Conservation (phyloP, 2,329 filamentous ascomycete species). For the Blastomyces percursus region DNA sequence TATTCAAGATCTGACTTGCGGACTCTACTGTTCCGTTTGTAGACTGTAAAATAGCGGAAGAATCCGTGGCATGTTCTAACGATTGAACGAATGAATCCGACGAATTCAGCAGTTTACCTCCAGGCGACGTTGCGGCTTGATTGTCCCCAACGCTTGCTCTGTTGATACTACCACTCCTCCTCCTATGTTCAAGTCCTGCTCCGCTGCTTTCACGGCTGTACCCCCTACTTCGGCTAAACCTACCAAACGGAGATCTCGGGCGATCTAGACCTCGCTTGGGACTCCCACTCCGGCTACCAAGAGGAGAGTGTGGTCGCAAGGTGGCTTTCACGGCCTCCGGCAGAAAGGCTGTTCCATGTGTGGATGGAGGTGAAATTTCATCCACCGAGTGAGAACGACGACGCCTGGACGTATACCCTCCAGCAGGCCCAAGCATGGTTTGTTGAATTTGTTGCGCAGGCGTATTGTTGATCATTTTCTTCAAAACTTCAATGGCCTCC, state of each 20-base stretch:
- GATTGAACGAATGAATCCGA: conserved; percentile 68
- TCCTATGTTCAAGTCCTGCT: conserved; percentile 27
- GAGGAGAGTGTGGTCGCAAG: conserved; percentile 42
- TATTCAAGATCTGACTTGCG: conserved; percentile 78
- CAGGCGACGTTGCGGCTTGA: conserved; percentile 40
- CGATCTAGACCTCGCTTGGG: background rate
- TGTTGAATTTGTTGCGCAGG: conserved; percentile 36
- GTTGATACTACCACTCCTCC: conserved; percentile 53
- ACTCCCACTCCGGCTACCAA: conserved; percentile 12
- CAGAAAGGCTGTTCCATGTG: conserved; percentile 20
- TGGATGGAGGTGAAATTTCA: background rate
- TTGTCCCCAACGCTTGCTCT: conserved; percentile 43
- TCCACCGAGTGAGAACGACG: conserved; percentile 2
- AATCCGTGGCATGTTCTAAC: conserved; percentile 61
- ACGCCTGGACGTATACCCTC: conserved; percentile 7
- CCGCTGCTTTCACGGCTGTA: conserved; percentile 33
- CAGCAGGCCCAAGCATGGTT: conserved; percentile 18
- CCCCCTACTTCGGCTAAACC: conserved; percentile 33
- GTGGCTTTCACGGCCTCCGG: conserved; percentile 53
- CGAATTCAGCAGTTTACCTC: conserved; percentile 49
- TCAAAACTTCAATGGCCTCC: conserved; percentile 70
- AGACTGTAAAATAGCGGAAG: conserved; percentile 57
- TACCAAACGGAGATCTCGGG: conserved; percentile 29
- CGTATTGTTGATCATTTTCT: conserved; percentile 57
- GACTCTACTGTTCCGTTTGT: conserved; percentile 65